Evolutionary conservation across 768 basidiomycete species (phyloP), one percentile per base, ranked within the genome.

Genomic region (Termitomyces sp.): DNA sequence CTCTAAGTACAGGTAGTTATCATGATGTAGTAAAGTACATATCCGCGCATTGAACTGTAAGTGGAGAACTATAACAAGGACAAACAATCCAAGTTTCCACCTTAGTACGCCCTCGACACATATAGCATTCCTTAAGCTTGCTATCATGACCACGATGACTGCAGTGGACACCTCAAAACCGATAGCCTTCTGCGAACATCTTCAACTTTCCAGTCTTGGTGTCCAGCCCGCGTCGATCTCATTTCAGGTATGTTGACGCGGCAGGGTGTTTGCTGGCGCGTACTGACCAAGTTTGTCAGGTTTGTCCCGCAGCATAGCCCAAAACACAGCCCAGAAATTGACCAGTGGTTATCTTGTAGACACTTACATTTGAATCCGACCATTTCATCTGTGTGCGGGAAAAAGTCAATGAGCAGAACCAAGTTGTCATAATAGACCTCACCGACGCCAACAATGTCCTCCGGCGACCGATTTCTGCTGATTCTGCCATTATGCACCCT

Each of bases 361-460:
- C 91, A 31, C 79, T 98, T 67, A 98, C 97, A 5, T 82, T 99
- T 66, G 95, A 98, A 78, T 96, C 94, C 66, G 97, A 99, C 81
- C 92, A 93, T 74, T 99, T 92, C 77, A 97, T 99, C 69, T 98
- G 97, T 74, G 87, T 98, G 63, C 91, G 96, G 60, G 96, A 98
- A 80, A 95, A 94, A 75, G 85, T 94, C 71, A 88, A 91, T 69
- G 95, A 96, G 65, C 89, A 93, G 71, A 94, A 96, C 77, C 96
- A 98, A 77, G 97, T 99, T 65, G 96, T 98, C 73, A 98, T 99
- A 72, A 91, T 99, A 72, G 96, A 98, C 87, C 88, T 99, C 65
- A 81, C 90, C 63, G 94, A 98, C 75, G 94, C 96, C 69, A 98
- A 98, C 80, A 93, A 96, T 89, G 92, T 98, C 69, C 84, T 96